These are phyloP conservation scores for Pyrrhoderma lamaoense DNA, from an alignment of 1,284 basidiomycete genomes.

Conservation along the genomic window DNA sequence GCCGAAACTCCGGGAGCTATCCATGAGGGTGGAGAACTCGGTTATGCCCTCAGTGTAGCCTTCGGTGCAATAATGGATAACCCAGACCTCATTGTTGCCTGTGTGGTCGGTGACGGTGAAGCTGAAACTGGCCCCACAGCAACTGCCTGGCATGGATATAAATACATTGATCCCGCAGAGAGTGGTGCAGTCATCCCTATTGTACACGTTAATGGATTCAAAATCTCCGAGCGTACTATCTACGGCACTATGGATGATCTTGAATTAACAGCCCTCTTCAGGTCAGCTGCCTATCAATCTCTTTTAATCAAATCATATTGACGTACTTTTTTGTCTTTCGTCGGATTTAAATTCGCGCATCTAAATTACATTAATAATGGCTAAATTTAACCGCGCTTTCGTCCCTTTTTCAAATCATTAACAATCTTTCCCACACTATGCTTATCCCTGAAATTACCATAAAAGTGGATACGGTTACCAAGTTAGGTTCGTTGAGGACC, in stretches of 20 bases:
- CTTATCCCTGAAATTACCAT: conserved; percentile 13
- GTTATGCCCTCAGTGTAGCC: conserved; percentile 77
- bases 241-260: conserved; percentile 87
- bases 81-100: conserved; percentile 73
- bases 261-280: conserved; percentile 68
- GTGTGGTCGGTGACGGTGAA: conserved; percentile 83
- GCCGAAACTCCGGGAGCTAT: conserved; percentile 81
- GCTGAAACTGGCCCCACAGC: conserved; percentile 83
- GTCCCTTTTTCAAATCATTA: not conserved
- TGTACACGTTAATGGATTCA: conserved; percentile 78
- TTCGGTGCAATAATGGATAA: conserved; percentile 87
- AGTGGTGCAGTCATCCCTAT: conserved; percentile 85
- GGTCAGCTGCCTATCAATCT: conserved; percentile 26
- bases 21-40: conserved; percentile 89
- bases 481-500: conserved; percentile 74
- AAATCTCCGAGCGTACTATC: conserved; percentile 85
- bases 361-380: not conserved
- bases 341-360: not conserved
- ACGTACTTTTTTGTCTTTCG: not conserved
- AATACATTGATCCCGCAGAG: conserved; percentile 88
- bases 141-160: conserved; percentile 78
- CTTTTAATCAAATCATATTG: not conserved
- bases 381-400: not conserved
- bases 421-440: not conserved
- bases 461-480: conserved; percentile 79